A percentile compares a stretch with the other conserved stretches of the same genome.
Evolutionary conservation across 2,329 filamentous ascomycete genomes (phyloP).

Genomic region (Fusarium nelsonii): DNA sequence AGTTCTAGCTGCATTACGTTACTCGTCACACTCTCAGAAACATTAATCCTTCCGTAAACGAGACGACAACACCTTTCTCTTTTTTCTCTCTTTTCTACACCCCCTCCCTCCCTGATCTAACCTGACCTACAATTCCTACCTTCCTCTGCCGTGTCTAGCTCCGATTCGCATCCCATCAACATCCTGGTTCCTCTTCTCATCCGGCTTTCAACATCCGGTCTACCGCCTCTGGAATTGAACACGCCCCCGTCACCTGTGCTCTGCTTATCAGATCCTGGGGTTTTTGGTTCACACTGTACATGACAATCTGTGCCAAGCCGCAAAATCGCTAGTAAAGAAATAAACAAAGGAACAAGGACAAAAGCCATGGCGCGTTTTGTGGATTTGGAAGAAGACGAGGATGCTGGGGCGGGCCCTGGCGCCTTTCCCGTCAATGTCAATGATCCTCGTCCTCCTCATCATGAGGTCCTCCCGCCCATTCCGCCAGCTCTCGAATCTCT

Average conservation of each 20-base stretch:
- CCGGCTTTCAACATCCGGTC: conserved; percentile 42
- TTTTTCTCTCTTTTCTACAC: neutral
- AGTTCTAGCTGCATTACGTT: conserved; percentile 11
- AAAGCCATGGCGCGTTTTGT: conserved; percentile 50
- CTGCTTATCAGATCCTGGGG: conserved; percentile 50
- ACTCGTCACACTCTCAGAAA: conserved; percentile 21
- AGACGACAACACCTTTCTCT: conserved; percentile 24
- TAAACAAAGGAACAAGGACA: conserved; percentile 11
- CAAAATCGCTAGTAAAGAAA: conserved; percentile 16
- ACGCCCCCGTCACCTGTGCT: conserved; percentile 25
- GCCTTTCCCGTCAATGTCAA: conserved; percentile 26
- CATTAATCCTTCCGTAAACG: conserved; percentile 29
- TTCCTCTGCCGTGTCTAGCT: conserved; percentile 28
- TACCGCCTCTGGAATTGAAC: conserved; percentile 29
- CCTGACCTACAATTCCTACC: conserved; percentile 14
- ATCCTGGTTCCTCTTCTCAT: conserved; percentile 19
- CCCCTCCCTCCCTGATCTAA: neutral
- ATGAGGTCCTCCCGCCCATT: conserved; percentile 40
- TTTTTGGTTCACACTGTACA: conserved; percentile 34
- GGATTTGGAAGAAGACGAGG: conserved; percentile 48
- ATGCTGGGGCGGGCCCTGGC: conserved; percentile 37
- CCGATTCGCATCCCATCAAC: conserved; percentile 22
- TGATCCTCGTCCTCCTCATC: conserved; percentile 41
- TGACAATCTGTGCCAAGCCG: conserved; percentile 24
- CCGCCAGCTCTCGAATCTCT: conserved; percentile 44